Conservation (phyloP, 352 stramenopile species). For the Phytophthora cactorum region DNA sequence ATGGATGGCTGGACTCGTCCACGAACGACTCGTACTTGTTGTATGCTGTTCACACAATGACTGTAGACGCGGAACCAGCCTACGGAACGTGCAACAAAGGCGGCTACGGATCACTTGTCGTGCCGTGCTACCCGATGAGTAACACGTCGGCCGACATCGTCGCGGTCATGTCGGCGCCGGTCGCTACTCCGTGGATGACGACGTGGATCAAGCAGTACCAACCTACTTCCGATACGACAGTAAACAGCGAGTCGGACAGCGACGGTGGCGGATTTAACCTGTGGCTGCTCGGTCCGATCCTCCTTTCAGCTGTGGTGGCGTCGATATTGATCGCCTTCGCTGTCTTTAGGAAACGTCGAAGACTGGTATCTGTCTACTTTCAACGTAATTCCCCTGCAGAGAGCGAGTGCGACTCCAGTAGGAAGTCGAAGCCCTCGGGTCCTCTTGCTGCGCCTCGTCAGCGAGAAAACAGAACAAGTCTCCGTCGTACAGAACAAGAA, state of each 20-base stretch:
- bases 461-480: slow-evolving; percentile 27
- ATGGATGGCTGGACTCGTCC: slow-evolving; percentile 33
- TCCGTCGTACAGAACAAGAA: slow-evolving; percentile 35
- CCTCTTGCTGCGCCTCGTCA: slow-evolving; percentile 16
- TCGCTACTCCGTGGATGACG: slow-evolving; percentile 32
- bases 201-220: slow-evolving; percentile 41
- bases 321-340: slow-evolving; percentile 17
- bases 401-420: slow-evolving; percentile 13
- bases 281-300: slow-evolving; percentile 33
- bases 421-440: slow-evolving; percentile 27
- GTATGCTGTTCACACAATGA: slow-evolving; percentile 41
- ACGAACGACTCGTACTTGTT: slow-evolving; percentile 38
- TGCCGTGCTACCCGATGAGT: slow-evolving; percentile 45
- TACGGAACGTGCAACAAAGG: slow-evolving; percentile 36
- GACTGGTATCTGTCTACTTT: slow-evolving; percentile 24
- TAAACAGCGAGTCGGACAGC: slow-evolving; percentile 23
- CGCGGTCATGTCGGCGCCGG: slow-evolving; percentile 28
- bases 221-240: slow-evolving; percentile 11
- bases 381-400: slow-evolving; percentile 22
- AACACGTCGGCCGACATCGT: slow-evolving; percentile 34
- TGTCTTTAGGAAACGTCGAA: slow-evolving; percentile 28
- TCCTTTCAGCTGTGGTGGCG: slow-evolving; percentile 8
- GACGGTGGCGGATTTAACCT: slow-evolving; percentile 24
- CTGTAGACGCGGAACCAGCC: slow-evolving; percentile 24
- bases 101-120: slow-evolving; percentile 43